Evolutionary conservation across 208 protist genomes (phyloP), one percentile per base, ranked within the genome.

Genomic region (Novymonas esmeraldas): DNA sequence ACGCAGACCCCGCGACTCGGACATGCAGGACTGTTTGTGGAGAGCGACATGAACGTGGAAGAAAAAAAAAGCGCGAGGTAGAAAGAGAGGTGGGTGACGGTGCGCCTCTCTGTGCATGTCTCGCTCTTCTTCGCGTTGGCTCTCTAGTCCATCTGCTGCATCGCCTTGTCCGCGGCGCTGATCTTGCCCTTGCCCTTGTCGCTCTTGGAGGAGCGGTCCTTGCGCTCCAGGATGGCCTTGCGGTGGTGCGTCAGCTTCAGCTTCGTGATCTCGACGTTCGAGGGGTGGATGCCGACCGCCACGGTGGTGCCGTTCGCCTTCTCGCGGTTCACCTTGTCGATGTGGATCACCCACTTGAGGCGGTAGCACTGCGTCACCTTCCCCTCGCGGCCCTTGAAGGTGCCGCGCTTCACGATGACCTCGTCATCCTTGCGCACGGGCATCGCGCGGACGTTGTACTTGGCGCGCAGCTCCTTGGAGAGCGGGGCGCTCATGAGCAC

Each of bases 371-470:
- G 79, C 41, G 94, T 95, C 62, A 99, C 96, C 88, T 99, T 99
- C 52, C 98, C 99, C 64, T 95, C 90, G 45, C 86, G 74, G 42
- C 92, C 94, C 90, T 99, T 99, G 87, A 98, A 93, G 66, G 73
- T 81, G 63, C 99, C 99, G 48, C 89, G 88, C 87, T 96, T 95
- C 58, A 98, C 91, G 66, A 92, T 83, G 50, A 99, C 99, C 87
- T 99, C 98, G 78, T 99, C 99, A 63, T 99, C 99, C 82, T 98
- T 99, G 78, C 98, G 97, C 67, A 99, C 94, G 59, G 99, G 99
- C 78, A 99, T 90, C 34, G 97, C 95, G 66, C 98, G 96, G 24
- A 99, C 97, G 76, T 98, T 94, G 95, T 99, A 98, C 92, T 99
- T 99, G 31, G 87, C 87, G 65, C 98, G 93, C 29, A 99, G 98